Conservation (phyloP, 202 grass and related monocot genomes). For the Bolboschoenoplectus hybrid region DNA sequence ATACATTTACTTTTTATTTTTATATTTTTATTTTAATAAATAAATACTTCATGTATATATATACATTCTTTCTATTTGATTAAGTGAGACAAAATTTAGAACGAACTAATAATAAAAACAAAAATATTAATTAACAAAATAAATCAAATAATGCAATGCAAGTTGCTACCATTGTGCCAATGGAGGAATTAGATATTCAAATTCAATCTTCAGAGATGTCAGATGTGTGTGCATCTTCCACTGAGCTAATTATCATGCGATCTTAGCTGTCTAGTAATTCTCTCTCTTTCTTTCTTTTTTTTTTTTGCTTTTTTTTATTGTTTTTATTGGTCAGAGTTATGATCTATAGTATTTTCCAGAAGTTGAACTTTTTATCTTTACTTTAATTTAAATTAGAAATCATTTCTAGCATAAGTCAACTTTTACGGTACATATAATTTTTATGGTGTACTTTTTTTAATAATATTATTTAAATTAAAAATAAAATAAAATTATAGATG, state of each 20-base stretch:
- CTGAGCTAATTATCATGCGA: not conserved
- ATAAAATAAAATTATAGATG: too few species aligned
- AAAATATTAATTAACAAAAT: not conserved
- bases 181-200: not conserved
- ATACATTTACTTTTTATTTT: too few species aligned
- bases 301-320: not conserved
- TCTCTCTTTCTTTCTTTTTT: not conserved
- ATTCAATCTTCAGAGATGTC: not conserved
- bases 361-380: not conserved
- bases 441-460: too few species aligned
- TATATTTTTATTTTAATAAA: too few species aligned
- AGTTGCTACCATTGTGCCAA: not conserved
- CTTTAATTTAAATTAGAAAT: not conserved
- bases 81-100: constrained; percentile 1
- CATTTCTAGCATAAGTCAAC: too few species aligned
- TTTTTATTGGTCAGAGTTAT: not conserved
- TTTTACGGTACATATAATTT: too few species aligned
- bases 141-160: not conserved
- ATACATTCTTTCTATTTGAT: not conserved
- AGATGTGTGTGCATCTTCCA: not conserved
- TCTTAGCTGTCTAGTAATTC: not conserved
- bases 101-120: not conserved
- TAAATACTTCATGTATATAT: not conserved
- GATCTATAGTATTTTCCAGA: not conserved
- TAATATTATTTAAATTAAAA: too few species aligned